Evolutionary conservation across 2,329 filamentous ascomycete species (phyloP).

Genomic region (Fusarium musae): DNA sequence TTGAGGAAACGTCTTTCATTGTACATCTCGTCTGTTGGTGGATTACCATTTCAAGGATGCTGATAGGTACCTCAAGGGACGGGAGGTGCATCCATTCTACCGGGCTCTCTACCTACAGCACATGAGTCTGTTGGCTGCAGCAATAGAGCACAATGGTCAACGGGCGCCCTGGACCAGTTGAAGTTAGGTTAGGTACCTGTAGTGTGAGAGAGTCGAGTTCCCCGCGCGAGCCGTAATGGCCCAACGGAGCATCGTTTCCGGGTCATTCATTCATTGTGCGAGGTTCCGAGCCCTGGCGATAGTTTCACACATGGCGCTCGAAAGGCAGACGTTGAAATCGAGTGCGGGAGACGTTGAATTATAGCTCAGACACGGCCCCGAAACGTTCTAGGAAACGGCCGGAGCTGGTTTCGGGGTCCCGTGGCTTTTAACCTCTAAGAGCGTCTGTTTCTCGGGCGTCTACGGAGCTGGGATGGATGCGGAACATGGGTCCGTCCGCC

Average conservation of each 20-base stretch:
- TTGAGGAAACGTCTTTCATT: constrained; percentile 5
- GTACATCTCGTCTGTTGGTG: background rate
- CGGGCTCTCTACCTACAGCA: background rate
- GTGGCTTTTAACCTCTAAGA: constrained; percentile 7
- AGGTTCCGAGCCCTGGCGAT: background rate
- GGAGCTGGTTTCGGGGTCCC: constrained; percentile 19
- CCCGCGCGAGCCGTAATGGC: constrained; percentile 10
- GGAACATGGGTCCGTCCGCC: constrained; percentile 4
- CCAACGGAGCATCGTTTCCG: constrained; percentile 19
- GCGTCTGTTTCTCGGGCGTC: constrained; percentile 33
- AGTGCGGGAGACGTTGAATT: constrained; percentile 34
- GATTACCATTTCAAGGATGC: background rate
- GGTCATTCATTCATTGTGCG: background rate
- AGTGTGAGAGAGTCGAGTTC: constrained; percentile 2
- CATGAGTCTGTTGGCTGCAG: constrained; percentile 10
- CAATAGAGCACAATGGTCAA: constrained; percentile 15
- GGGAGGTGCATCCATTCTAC: background rate
- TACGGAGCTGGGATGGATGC: constrained; percentile 28
- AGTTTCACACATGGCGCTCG: background rate
- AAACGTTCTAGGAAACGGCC: constrained; percentile 19
- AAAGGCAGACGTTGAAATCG: background rate
- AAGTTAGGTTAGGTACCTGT: background rate
- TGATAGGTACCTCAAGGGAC: background rate
- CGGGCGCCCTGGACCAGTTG: background rate
- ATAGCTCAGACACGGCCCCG: constrained; percentile 28